A percentile compares a stretch with the other conserved stretches of the same genome.
Evolutionary conservation across 108 stramenopile species (phyloP).

Genomic region (Cyclotella kingstonii): DNA sequence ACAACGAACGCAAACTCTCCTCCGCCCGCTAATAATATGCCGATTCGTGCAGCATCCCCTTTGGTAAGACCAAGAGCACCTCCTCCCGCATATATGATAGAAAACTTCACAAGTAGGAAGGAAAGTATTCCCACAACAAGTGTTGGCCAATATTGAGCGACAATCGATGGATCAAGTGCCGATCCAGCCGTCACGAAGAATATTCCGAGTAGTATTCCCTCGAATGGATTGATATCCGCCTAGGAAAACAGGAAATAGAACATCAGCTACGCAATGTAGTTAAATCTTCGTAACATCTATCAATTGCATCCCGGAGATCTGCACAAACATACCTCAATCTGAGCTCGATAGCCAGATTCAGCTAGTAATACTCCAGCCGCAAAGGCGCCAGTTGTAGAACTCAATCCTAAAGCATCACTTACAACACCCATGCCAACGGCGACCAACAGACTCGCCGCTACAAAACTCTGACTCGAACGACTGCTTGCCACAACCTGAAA

Average conservation of each 20-base stretch:
- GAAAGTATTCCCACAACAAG: slow-evolving; percentile 55
- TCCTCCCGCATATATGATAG: slow-evolving; percentile 60
- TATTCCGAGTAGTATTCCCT: slow-evolving; percentile 76
- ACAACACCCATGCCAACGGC: slow-evolving; percentile 73
- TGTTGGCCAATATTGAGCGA: slow-evolving; percentile 69
- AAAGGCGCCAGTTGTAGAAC: slow-evolving; percentile 71
- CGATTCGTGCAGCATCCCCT: slow-evolving; percentile 62
- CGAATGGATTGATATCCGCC: slow-evolving; percentile 82
- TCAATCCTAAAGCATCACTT: slow-evolving; percentile 61
- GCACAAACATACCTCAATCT: slow-evolving; percentile 49
- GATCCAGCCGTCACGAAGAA: slow-evolving; percentile 80
- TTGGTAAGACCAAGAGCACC: slow-evolving; percentile 58
- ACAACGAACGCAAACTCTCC: slow-evolving; percentile 80
- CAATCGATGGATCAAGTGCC: slow-evolving; percentile 55
- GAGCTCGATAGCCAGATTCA: slow-evolving; percentile 66
- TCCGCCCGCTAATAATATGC: slow-evolving; percentile 57
- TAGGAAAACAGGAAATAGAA: slow-evolving; percentile 6
- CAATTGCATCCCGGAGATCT: too few relatives aligned
- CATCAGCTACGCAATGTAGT: not conserved
- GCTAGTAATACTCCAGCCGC: slow-evolving; percentile 79
- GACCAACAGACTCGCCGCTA: slow-evolving; percentile 68
- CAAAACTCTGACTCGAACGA: slow-evolving; percentile 71
- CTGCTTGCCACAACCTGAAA: slow-evolving; percentile 70
- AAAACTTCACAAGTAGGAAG: slow-evolving; percentile 56
- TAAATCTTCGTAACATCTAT: not conserved